phyloP scores from a whole-genome alignment of 345 rosid genomes.

The Eucalyptus microcorys region DNA sequence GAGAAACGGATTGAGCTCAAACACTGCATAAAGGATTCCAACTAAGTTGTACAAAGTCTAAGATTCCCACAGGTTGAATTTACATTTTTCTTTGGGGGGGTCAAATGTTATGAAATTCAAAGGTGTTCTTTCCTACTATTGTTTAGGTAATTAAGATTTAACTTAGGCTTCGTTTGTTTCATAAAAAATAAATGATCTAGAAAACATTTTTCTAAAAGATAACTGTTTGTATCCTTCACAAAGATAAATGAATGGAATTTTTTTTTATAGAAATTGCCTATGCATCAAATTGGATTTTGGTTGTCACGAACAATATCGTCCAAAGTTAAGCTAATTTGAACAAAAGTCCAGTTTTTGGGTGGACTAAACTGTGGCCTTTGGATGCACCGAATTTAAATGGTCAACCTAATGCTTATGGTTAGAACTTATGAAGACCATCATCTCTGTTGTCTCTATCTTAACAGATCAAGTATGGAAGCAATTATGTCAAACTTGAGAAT shows the following conservation, averaged over 20 bases:
- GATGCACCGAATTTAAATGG: fast-evolving
- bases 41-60: no score
- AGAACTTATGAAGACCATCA: background rate
- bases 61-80: no score
- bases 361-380: background rate
- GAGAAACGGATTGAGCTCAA: no score
- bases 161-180: background rate
- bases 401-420: background rate
- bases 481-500: background rate
- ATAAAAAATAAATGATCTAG: no score
- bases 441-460: fast-evolving
- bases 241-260: no score
- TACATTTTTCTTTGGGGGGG: background rate
- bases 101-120: background rate
- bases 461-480: background rate
- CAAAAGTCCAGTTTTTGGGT: background rate
- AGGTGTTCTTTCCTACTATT: background rate
- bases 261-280: background rate
- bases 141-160: background rate
- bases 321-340: fast-evolving
- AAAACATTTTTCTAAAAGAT: no score
- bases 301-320: background rate
- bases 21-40: no score
- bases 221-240: fast-evolving
- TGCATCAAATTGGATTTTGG: background rate